These are phyloP conservation scores for Reticulascus tulasneorum DNA, from an alignment of 2,329 filamentous ascomycete species.

Conservation along the genomic window DNA sequence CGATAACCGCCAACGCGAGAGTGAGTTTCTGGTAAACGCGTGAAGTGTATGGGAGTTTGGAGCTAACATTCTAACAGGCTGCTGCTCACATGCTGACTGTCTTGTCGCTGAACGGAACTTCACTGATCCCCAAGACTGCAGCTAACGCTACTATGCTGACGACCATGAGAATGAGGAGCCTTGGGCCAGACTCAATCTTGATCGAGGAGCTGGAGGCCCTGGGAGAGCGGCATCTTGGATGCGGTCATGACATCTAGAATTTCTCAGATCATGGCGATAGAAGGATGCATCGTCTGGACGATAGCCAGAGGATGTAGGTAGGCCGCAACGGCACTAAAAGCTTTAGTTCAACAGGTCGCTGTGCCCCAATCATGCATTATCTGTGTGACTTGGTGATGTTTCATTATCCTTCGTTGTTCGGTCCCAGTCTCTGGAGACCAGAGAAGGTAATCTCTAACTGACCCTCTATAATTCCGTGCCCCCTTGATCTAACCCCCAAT, in stretches of 20 bases:
- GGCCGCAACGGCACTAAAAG: too few relatives aligned
- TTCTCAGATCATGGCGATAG: too few relatives aligned
- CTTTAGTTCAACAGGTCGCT: too few relatives aligned
- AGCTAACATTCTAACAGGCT: conserved; percentile 12
- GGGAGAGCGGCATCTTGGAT: conserved; percentile 30
- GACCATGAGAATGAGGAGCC: conserved; percentile 12
- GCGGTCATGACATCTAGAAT: conserved; percentile 26
- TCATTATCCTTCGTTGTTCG: too few relatives aligned
- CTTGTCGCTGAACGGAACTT: conserved; percentile 23
- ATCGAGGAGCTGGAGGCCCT: conserved; percentile 29
- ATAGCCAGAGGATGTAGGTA: too few relatives aligned
- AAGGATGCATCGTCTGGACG: too few relatives aligned
- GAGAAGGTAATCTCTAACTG: too few relatives aligned
- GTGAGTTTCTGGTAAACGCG: neutral
- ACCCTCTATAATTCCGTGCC: too few relatives aligned
- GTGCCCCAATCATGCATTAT: too few relatives aligned
- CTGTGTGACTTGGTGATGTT: too few relatives aligned
- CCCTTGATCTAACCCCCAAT: too few relatives aligned
- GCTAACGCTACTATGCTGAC: conserved; percentile 20
- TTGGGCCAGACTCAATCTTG: conserved; percentile 15
- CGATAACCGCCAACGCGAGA: conserved; percentile 28
- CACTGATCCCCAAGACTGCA: conserved; percentile 25
- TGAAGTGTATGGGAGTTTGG: neutral
- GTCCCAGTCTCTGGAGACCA: too few relatives aligned
- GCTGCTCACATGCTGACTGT: conserved; percentile 27